These are phyloP conservation scores for Xerocomus spinulosus DNA, from an alignment of 768 basidiomycete species.

Conservation along the genomic window DNA sequence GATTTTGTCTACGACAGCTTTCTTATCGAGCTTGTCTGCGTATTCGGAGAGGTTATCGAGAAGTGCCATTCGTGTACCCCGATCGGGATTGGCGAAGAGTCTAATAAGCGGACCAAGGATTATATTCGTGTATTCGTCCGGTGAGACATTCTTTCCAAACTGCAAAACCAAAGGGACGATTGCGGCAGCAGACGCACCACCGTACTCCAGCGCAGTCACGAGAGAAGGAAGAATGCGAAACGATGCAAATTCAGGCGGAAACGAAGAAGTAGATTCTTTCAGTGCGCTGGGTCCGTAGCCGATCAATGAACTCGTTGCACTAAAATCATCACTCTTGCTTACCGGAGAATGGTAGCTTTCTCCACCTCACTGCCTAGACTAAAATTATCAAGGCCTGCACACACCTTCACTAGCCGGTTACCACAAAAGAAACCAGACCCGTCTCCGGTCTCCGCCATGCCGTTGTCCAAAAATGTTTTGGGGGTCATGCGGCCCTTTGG, in stretches of 20 bases:
- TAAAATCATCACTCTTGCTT: conserved; percentile 4
- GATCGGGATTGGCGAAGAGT: conserved; percentile 84
- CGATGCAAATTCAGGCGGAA: conserved; percentile 83
- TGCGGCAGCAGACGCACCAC: conserved; percentile 67
- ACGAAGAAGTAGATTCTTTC: conserved; percentile 71
- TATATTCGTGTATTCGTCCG: conserved; percentile 62
- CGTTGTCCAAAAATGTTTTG: conserved; percentile 72
- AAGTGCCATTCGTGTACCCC: conserved; percentile 91
- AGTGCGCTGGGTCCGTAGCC: conserved; percentile 49
- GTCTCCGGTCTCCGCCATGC: conserved; percentile 63
- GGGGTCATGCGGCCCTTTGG: conserved; percentile 73
- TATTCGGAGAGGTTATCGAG: conserved; percentile 83
- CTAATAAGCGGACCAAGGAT: conserved; percentile 79
- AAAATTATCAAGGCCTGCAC: conserved; percentile 82
- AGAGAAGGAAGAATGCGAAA: conserved; percentile 87
- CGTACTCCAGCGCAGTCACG: conserved; percentile 70
- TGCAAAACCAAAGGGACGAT: conserved; percentile 84
- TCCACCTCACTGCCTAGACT: conserved; percentile 76
- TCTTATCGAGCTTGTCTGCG: conserved; percentile 82
- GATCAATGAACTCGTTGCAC: not conserved
- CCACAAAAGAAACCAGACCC: conserved; percentile 72
- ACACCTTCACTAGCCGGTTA: conserved; percentile 83
- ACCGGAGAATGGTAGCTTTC: conserved; percentile 69
- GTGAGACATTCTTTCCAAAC: conserved; percentile 66
- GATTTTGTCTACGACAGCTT: conserved; percentile 78